Percentiles rank a stretch among this genome's conserved stretches.
phyloP scores from a whole-genome alignment of 2,329 filamentous ascomycete species.

The Claviceps sp. region DNA sequence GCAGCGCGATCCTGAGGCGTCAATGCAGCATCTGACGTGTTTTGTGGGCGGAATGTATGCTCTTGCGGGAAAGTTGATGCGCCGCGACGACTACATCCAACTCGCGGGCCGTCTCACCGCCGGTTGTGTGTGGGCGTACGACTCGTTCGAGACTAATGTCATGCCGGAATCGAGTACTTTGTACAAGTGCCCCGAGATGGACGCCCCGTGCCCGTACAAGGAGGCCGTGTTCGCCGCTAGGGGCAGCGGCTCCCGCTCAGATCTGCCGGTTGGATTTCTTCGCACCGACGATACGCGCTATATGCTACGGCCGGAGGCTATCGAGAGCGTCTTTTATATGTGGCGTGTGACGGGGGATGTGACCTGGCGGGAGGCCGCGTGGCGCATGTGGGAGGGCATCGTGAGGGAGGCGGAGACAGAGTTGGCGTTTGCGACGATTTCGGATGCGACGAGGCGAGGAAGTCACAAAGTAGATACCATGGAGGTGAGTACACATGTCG shows the following conservation, averaged over 20 bases:
- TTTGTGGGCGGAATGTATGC: constrained; percentile 60
- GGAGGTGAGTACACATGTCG: constrained; percentile 29
- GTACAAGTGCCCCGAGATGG: constrained; percentile 21
- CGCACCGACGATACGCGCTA: constrained; percentile 32
- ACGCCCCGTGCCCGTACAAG: constrained; percentile 23
- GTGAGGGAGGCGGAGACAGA: constrained; percentile 28
- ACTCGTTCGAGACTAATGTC: constrained; percentile 33
- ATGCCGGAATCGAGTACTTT: constrained; percentile 38
- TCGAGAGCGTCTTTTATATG: constrained; percentile 38
- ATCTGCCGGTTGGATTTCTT: constrained; percentile 42
- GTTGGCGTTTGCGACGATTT: constrained; percentile 29
- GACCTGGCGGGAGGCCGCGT: constrained; percentile 30
- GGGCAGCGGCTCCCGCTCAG: constrained; percentile 10
- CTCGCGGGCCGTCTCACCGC: constrained; percentile 34
- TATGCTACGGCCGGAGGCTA: constrained; percentile 34
- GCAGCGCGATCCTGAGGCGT: constrained; percentile 17
- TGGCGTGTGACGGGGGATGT: constrained; percentile 35
- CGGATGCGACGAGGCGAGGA: constrained; percentile 19
- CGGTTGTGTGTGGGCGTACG: constrained; percentile 43
- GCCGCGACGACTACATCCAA: constrained; percentile 30
- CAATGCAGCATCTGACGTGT: constrained; percentile 50
- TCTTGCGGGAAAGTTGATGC: constrained; percentile 50
- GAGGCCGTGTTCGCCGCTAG: constrained; percentile 11
- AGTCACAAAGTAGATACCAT: constrained; percentile 41
- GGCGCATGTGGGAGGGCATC: constrained; percentile 34